Evolutionary conservation across 2,329 filamentous ascomycete species (phyloP).

Genomic region (Hymenoscyphus fructigenus): DNA sequence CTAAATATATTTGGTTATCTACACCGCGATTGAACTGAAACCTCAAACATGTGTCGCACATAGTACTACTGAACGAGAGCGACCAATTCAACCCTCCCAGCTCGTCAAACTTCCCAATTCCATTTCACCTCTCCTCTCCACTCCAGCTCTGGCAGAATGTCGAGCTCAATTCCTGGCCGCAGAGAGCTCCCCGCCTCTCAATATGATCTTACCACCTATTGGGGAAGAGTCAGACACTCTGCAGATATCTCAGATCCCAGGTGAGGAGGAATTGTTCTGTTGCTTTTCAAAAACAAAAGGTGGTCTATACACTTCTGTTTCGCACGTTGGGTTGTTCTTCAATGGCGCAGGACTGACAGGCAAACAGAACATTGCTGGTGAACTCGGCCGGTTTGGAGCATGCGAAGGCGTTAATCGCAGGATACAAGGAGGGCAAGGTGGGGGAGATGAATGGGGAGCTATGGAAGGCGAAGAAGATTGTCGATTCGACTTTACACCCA

Average conservation of each 20-base stretch:
- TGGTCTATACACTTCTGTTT: slow-evolving; percentile 21
- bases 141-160: slow-evolving; percentile 47
- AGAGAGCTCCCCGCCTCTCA: slow-evolving; percentile 88
- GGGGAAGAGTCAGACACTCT: slow-evolving; percentile 88
- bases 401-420: slow-evolving; percentile 77
- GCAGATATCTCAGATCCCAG: slow-evolving; percentile 91
- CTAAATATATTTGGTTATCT: not conserved
- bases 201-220: slow-evolving; percentile 91
- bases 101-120: not conserved
- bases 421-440: slow-evolving; percentile 84
- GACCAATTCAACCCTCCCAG: not conserved
- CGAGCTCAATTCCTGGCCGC: slow-evolving; percentile 61
- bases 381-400: slow-evolving; percentile 75
- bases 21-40: not conserved
- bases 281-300: slow-evolving; percentile 25
- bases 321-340: not conserved
- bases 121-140: not conserved
- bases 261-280: slow-evolving; percentile 55
- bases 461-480: slow-evolving; percentile 95
- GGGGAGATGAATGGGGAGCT: slow-evolving; percentile 82
- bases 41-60: not conserved
- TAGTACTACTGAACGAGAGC: not conserved
- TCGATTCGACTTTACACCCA: slow-evolving; percentile 94
- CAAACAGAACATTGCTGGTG: slow-evolving; percentile 76
- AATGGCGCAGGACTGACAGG: slow-evolving; percentile 22